Evolutionary conservation across 257 asterid genomes (phyloP), one percentile per base, ranked within the genome.

Genomic region (Solanum tarijense): DNA sequence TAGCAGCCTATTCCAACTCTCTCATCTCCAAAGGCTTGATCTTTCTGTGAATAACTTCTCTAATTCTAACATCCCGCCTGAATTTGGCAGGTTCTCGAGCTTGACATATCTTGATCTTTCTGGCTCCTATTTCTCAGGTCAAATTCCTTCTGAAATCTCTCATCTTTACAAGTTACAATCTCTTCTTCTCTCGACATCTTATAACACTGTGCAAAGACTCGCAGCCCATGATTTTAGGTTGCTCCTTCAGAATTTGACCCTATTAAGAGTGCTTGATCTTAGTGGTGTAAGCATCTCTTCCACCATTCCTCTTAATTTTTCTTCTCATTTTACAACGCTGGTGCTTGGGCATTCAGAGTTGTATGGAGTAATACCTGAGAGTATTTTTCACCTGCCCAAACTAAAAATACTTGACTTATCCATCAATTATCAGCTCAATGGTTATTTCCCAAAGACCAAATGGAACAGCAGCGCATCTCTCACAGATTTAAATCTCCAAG

Each of bases 291-390:
- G 13, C 83, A 75, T 75, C 58, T 75, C 34, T 75, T 75, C 83
- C 6, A 75, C 6, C 32, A 32, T 71, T 71, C 32, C 89, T 12
- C 31, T 14, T 1, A 90, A 83, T 46, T 62, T 88, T 2, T 82
- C 90, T 34, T 36, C 86, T 72, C 84, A 90, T 12, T 18, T 90
- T 10, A 41, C 58, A 74, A 21, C 29, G n/a, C 62, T 90, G 25
- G 36, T 62, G 25, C 88, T 88, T 27, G 68, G 7, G 18, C 3
- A 13, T 4, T 13, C 60, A 48, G 60, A 14, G 7, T 48, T 48
- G 60, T 48, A 48, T 48, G 60, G 60, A 2, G 7, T 48, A 14
- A 48, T 48, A 48, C 60, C 60, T 0, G 60, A 48, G 21, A 48
- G 60, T 48, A 48, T 48, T 14, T 73, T 73, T 38, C 66, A 83